Percentiles rank a stretch among this genome's conserved stretches.
phyloP scores from a whole-genome alignment of 2,329 filamentous ascomycete species.

The Ceratocystis ficicola region DNA sequence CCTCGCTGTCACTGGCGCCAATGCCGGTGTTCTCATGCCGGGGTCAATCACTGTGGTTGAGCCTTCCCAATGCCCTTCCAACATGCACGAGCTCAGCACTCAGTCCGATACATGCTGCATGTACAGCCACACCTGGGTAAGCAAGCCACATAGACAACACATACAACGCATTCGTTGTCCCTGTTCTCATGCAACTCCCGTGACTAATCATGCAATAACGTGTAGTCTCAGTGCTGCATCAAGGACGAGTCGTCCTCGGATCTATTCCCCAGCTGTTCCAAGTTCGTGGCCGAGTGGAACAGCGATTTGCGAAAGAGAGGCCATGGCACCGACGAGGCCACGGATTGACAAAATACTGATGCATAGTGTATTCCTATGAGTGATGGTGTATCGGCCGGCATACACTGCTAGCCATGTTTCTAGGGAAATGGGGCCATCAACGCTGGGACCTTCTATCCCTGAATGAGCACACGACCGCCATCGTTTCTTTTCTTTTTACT shows the following conservation, averaged over 20 bases:
- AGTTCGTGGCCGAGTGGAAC: slow-evolving; percentile 11
- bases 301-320: background rate
- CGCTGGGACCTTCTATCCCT: too few relatives aligned
- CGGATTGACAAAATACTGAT: background rate
- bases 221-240: slow-evolving; percentile 4
- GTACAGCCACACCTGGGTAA: slow-evolving; percentile 10
- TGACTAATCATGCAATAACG: background rate
- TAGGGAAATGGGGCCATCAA: too few relatives aligned
- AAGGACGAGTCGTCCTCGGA: background rate
- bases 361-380: background rate
- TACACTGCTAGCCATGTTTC: background rate
- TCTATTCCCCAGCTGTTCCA: slow-evolving; percentile 8
- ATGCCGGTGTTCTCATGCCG: background rate
- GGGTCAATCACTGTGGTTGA: background rate
- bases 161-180: background rate
- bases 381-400: background rate
- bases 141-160: background rate
- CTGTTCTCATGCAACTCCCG: background rate
- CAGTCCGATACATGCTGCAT: slow-evolving; percentile 1
- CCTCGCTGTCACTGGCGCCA: background rate
- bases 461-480: too few relatives aligned
- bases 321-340: background rate
- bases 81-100: background rate
- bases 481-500: too few relatives aligned
- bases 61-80: background rate